A percentile compares a stretch with the other conserved stretches of the same genome.
These are phyloP conservation scores for Angomonas deanei DNA, from an alignment of 208 protist genomes.

Conservation along the genomic window DNA sequence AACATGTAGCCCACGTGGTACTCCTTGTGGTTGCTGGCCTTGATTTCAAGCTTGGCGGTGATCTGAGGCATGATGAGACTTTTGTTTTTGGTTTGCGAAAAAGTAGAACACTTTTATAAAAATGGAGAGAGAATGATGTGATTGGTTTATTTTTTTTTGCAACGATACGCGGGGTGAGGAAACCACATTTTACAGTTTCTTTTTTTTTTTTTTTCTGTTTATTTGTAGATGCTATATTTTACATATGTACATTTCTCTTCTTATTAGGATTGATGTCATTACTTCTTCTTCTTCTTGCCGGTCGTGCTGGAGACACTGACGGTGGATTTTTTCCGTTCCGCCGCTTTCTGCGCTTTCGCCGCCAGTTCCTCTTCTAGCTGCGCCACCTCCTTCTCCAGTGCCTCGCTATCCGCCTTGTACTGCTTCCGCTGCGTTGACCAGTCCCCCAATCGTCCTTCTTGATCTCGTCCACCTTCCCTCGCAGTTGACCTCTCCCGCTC, in stretches of 20 bases:
- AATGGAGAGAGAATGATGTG: not conserved
- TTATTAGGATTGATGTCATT: not conserved
- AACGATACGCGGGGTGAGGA: not conserved
- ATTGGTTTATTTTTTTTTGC: not conserved
- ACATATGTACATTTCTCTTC: conserved; percentile 11
- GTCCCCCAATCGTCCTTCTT: conserved; percentile 48
- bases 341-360: not conserved
- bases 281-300: conserved; percentile 23
- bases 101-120: conserved; percentile 7
- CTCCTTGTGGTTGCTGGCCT: conserved; percentile 41
- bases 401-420: conserved; percentile 39
- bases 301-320: conserved; percentile 3
- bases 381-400: conserved; percentile 31
- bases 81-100: not conserved
- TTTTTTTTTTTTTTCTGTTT: conserved; percentile 1
- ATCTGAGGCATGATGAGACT: conserved; percentile 44
- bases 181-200: not conserved
- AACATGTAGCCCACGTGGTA: conserved; percentile 57
- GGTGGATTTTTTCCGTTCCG: conserved; percentile 1
- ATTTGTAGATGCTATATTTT: not conserved
- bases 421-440: conserved; percentile 60
- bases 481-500: conserved; percentile 45
- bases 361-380: conserved; percentile 29
- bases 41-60: conserved; percentile 33
- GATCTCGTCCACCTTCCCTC: conserved; percentile 29